Percentiles rank a stretch among this genome's conserved stretches.
phyloP scores from a whole-genome alignment of 305 asterid species.

The Rubia tinctorum region DNA sequence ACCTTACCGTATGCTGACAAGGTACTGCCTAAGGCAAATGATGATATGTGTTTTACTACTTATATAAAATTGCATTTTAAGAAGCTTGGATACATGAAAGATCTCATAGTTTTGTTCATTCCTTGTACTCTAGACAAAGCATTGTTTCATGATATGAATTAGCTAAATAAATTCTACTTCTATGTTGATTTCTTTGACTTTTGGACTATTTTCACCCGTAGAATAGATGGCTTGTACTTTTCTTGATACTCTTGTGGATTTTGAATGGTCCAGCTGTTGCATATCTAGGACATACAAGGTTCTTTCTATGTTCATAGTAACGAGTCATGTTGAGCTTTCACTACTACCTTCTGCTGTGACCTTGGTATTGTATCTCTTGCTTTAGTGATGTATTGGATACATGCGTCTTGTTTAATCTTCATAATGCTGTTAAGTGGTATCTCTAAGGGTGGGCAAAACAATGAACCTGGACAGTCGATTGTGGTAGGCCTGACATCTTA shows the following conservation, averaged over 20 bases:
- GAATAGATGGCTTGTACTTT: background rate
- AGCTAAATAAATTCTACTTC: background rate
- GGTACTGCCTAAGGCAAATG: slow-evolving; percentile 31
- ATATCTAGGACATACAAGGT: background rate
- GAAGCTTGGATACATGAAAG: background rate
- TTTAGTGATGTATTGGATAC: background rate
- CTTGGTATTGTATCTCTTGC: background rate
- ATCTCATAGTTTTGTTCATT: background rate
- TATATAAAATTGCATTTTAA: background rate
- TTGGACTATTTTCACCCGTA: background rate
- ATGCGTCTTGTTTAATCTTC: background rate
- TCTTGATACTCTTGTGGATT: background rate
- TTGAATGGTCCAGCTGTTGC: background rate
- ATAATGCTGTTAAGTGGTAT: background rate
- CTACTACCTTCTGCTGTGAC: background rate
- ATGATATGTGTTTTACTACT: background rate
- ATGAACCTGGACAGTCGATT: background rate
- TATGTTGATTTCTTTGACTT: background rate
- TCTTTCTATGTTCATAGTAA: background rate
- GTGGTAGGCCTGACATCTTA: background rate
- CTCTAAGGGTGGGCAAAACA: background rate
- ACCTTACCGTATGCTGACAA: slow-evolving; percentile 97
- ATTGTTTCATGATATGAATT: background rate
- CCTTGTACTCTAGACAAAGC: background rate
- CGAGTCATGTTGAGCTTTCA: background rate